Evolutionary conservation across 2,329 filamentous ascomycete species (phyloP), one percentile per base, ranked within the genome.

Genomic region (Sporothrix euskadiensis): DNA sequence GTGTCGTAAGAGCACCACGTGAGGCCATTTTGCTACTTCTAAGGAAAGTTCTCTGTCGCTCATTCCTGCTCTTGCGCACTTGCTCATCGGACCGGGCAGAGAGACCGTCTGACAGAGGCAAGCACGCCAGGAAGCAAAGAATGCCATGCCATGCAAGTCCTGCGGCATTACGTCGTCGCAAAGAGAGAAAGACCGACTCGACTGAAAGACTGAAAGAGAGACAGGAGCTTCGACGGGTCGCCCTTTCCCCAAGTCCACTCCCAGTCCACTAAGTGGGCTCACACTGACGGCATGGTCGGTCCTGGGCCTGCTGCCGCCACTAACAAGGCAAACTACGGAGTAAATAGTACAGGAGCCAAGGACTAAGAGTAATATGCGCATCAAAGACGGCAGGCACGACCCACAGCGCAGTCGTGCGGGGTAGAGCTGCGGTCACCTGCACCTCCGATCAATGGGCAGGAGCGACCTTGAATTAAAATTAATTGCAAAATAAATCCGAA

Each of bases 371-470:
- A 54, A 39, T 30, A 32, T 69, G 66, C 47, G 47, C 30, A 69
- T 69, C 47, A 52, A 30, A 44, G 41, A 65, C 30, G 57, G n/a
- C 39, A 73, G 56, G 44, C 10, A 54, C 63, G 49, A 56, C 54
- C 73, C 73, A 74, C 70, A 72, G 65, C 26, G 56, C 54, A 41
- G 56, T 52, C 35, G 57, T 74, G 73, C 73, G 73, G 73, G 73
- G 73, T 74, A 63, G 63, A 71, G 68, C 69, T 57, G 65, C 66
- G 73, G 70, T 74, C 73, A 74, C 70, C 73, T 74, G 73, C 73
- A 69, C 54, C 61, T 71, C 39, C 73, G 69, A 71, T 74, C 56
- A 56, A 54, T 59, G 54, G 54, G 35, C 54, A 47, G 44, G 59
- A 66, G n/a, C 12, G 59, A 32, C 47, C 6, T 72, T 39, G 22